Evolutionary conservation across 2,329 filamentous ascomycete species (phyloP), one percentile per base, ranked within the genome.

Genomic region (Acrocalymma vagum): DNA sequence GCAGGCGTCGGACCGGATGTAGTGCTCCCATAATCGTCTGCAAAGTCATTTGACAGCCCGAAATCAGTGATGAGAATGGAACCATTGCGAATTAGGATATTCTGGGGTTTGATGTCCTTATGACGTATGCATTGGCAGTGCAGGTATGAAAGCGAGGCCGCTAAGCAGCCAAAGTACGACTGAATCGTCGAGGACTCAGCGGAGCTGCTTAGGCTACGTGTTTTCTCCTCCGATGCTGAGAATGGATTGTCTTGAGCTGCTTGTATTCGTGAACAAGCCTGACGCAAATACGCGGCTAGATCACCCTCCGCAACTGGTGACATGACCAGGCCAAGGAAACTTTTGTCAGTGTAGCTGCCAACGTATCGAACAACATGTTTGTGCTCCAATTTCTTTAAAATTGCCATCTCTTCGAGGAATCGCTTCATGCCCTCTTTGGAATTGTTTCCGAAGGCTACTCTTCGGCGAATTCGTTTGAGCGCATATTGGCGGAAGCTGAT

Each of bases 71-170:
- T 33, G 2, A 55, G 43, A 9, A 61, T 42, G 3, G 40, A 38
- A 6, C 37, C 28, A 5, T 39, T 11, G 10, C 55, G 21, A 11
- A 65, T 46, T 6, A 67, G 49, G 21, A 69, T 63, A 25, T 66
- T 67, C 7, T 30, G 29, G 13, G 62, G 63, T 35, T 65, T 67
- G 28, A 67, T 63, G 38, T 65, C 37, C 55, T 45, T 62, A 29
- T 67, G 60, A n/a, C 60, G 48, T n/a, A 62, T 51, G 3, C 46
- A 42, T 6, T 48, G 26, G 6, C 30, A 29, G 34, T 65, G 62
- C 8, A 65, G 38, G 40, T 55, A 65, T 13, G 42, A 31, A 6
- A 67, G 45, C 17, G 55, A 55, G 9, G 35, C 29, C 24, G 41
- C 46, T 8, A 66, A 43, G 33, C 62, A 63, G 13, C 53, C 59